A percentile compares a stretch with the other conserved stretches of the same genome.
These are phyloP conservation scores for Sindora glabra DNA, from an alignment of 306 rosid species.

Conservation along the genomic window DNA sequence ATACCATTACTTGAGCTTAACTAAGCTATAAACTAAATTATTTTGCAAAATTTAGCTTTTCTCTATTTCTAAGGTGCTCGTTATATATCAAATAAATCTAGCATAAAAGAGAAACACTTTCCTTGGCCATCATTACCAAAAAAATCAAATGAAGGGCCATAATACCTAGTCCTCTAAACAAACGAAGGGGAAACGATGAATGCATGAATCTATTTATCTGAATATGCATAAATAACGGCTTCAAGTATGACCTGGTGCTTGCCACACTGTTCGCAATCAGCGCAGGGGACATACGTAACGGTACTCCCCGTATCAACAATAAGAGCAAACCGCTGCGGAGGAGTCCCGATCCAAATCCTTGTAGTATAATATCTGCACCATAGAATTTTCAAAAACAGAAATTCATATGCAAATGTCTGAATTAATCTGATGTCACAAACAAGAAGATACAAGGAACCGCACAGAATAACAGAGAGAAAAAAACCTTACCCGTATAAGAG, in stretches of 20 bases:
- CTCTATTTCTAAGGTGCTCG: no score
- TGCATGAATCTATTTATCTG: background rate
- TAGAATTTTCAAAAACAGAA: no score
- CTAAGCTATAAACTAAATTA: background rate
- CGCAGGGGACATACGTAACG: conserved; percentile 91
- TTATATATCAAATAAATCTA: no score
- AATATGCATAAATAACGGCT: background rate
- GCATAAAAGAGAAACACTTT: no score
- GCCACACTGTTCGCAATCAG: conserved; percentile 77
- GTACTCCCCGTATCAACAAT: conserved; percentile 97
- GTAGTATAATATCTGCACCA: conserved; percentile 70
- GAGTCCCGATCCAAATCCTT: conserved; percentile 91
- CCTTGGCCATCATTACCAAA: no score
- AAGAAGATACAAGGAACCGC: no score
- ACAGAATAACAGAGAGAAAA: background rate
- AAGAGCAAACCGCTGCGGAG: conserved; percentile 84
- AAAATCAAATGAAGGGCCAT: no score
- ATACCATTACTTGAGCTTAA: background rate
- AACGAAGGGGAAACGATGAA: no score
- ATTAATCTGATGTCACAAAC: no score
- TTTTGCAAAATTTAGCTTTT: no score
- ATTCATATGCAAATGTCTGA: background rate
- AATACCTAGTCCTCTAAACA: no score
- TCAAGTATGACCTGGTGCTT: conserved; percentile 36
- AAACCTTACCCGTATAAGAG: conserved; percentile 64